These are phyloP conservation scores for Jaltomata sinuosa DNA, from an alignment of 257 asterid species.

Conservation along the genomic window DNA sequence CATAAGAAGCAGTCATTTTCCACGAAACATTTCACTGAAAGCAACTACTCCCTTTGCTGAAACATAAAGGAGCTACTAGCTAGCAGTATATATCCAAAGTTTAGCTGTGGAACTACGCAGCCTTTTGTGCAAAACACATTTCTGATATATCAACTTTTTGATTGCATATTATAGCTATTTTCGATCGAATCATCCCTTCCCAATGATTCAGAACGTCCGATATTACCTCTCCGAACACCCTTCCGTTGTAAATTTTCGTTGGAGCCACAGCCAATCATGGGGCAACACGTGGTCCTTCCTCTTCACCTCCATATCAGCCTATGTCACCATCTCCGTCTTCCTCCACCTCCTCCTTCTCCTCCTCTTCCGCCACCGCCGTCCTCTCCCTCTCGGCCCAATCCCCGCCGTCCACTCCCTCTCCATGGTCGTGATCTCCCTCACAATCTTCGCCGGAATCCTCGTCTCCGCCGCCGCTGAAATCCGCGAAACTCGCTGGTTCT, in stretches of 20 bases:
- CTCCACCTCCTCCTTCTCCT: constrained; percentile 6
- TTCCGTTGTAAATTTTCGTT: constrained; percentile 8
- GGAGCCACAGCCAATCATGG: constrained; percentile 17
- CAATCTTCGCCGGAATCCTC: constrained; percentile 16
- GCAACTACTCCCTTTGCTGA: background rate
- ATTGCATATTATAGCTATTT: background rate
- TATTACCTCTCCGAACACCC: constrained; percentile 17
- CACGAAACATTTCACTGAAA: background rate
- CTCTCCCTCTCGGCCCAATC: constrained; percentile 14
- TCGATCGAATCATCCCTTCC: no score
- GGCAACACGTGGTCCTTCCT: constrained; percentile 18
- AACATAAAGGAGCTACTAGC: background rate
- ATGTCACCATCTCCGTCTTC: constrained; percentile 1
- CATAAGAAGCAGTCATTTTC: background rate
- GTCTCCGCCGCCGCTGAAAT: constrained; percentile 18
- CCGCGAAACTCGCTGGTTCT: constrained; percentile 10
- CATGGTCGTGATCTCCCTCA: constrained; percentile 11
- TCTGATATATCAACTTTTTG: background rate
- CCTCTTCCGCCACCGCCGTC: constrained; percentile 13
- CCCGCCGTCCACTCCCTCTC: constrained; percentile 17
- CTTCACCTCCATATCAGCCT: constrained; percentile 9
- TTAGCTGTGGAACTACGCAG: background rate
- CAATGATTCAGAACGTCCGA: background rate
- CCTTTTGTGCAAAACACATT: background rate
- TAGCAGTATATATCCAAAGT: background rate